Percentiles rank a stretch among this genome's conserved stretches.
phyloP scores from a whole-genome alignment of 306 rosid genomes.

The apple (Malus domestica) region DNA sequence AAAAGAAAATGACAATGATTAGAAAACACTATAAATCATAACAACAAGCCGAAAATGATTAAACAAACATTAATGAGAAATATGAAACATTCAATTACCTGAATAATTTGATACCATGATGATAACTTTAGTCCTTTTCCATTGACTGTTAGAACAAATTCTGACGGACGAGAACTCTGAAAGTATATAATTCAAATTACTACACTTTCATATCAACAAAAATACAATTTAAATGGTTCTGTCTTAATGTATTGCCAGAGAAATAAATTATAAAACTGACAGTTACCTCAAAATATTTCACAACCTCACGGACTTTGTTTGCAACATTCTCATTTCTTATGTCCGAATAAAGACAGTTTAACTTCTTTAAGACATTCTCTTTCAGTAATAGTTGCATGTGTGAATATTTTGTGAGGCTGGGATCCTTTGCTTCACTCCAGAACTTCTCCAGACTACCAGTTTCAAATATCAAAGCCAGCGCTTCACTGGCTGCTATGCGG shows the following conservation, averaged over 20 bases:
- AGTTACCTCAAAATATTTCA: slow-evolving; percentile 14
- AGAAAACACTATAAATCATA: background rate
- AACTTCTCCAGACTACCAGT: slow-evolving; percentile 20
- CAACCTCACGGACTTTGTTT: background rate
- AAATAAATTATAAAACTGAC: background rate
- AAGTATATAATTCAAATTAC: slow-evolving; percentile 5
- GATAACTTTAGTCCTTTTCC: slow-evolving; percentile 13
- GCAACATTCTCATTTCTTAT: background rate
- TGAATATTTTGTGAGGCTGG: background rate
- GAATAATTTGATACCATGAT: slow-evolving; percentile 29
- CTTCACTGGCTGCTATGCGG: slow-evolving; percentile 23
- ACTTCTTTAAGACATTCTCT: slow-evolving; percentile 3
- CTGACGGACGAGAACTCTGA: slow-evolving; percentile 14
- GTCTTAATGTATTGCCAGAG: background rate
- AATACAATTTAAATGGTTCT: too few relatives aligned
- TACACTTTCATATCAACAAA: background rate
- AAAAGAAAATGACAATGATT: background rate
- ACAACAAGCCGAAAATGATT: background rate
- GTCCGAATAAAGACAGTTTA: background rate
- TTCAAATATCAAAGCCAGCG: slow-evolving; percentile 31
- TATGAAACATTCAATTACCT: slow-evolving; percentile 18
- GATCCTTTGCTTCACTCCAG: slow-evolving; percentile 6
- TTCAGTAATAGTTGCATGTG: background rate
- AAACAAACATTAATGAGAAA: background rate
- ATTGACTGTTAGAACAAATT: background rate